Base-by-base conservation (phyloP, 352 stramenopile species). In the Globisporangium barbulae region DNA sequence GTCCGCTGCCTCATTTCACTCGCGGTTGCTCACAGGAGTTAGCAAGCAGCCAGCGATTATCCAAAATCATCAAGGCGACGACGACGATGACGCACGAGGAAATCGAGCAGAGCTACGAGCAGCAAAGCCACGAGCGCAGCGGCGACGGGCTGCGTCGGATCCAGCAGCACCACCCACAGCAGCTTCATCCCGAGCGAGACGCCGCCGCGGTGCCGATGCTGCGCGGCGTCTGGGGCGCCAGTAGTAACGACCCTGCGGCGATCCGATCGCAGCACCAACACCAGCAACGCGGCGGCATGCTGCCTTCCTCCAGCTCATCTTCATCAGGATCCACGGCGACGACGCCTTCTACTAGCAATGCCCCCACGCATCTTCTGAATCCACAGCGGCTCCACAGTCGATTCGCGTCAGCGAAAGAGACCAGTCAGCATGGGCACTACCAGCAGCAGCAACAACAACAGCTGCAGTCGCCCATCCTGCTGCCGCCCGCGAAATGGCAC, bases 401-500 rank as follows among this genome's bases (percentile, higher is more conserved):
- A 15, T 55, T 55, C 49, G 49, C 17, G 7, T 22, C 41, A 6
- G 19, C 28, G 8, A 55, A 39, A 37, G 30, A 10, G 12, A 12
- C 6, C 15, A 28, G 17, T n/a, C 25, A 22, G 48, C 25, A 15
- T 13, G 25, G 10, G 10, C 21, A 19, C 13, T 0, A 9, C 0
- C 41, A 37, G 19, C 41, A 53, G 19, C 41, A 33, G 0, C 56
- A 28, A 28, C 25, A 28, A 28, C 25, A 28, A 28, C 25, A 28
- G 25, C 25, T 28, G 25, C 25, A 62, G 28, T 44, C 56, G 19
- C 56, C 42, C 28, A 62, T 62, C 15, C 30, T 54, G 6, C 19
- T 62, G 30, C 44, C 42, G 12, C 42, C 55, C 1, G 37, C 19
- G 19, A 47, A 49, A 10, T 61, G 54, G 54, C 35, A 61, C 54